Percentiles rank a stretch among this genome's conserved stretches.
phyloP scores from a whole-genome alignment of 352 stramenopile genomes.

The Thalassiosira ordinaria region DNA sequence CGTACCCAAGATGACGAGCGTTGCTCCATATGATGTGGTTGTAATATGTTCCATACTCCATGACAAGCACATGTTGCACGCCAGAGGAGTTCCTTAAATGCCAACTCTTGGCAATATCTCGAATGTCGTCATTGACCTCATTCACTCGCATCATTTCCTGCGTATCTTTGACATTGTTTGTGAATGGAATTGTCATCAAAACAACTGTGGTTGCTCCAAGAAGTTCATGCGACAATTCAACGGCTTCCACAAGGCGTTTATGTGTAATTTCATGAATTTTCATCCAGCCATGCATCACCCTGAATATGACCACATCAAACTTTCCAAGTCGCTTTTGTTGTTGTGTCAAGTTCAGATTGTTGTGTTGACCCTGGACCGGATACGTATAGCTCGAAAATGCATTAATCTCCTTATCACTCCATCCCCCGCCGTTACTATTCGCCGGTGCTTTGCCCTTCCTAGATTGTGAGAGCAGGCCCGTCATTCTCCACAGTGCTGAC shows the following conservation, averaged over 20 bases:
- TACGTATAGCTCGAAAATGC: conserved; percentile 23
- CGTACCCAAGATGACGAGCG: conserved; percentile 50
- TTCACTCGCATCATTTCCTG: conserved; percentile 34
- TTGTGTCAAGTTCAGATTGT: not conserved
- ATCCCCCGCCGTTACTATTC: conserved; percentile 44
- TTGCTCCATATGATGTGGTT: conserved; percentile 64
- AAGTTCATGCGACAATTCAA: conserved; percentile 43
- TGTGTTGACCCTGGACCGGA: not conserved
- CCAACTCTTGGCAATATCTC: conserved; percentile 39
- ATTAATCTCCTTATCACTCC: conserved; percentile 26
- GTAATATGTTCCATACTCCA: conserved; percentile 54
- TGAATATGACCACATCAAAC: conserved; percentile 65
- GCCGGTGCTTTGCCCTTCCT: conserved; percentile 22
- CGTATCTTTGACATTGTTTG: conserved; percentile 48
- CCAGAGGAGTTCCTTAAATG: conserved; percentile 12
- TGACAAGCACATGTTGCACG: conserved; percentile 52
- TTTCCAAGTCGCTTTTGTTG: not conserved
- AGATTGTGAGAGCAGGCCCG: conserved; percentile 49
- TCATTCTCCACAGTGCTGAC: conserved; percentile 57
- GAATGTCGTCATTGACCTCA: conserved; percentile 46
- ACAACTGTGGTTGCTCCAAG: conserved; percentile 59
- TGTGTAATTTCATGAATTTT: conserved; percentile 49
- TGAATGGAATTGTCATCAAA: conserved; percentile 50
- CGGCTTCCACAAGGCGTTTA: conserved; percentile 45
- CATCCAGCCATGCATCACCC: conserved; percentile 64